These are phyloP conservation scores for Hypoxylon sp. DNA, from an alignment of 2,329 filamentous ascomycete species.

Conservation along the genomic window DNA sequence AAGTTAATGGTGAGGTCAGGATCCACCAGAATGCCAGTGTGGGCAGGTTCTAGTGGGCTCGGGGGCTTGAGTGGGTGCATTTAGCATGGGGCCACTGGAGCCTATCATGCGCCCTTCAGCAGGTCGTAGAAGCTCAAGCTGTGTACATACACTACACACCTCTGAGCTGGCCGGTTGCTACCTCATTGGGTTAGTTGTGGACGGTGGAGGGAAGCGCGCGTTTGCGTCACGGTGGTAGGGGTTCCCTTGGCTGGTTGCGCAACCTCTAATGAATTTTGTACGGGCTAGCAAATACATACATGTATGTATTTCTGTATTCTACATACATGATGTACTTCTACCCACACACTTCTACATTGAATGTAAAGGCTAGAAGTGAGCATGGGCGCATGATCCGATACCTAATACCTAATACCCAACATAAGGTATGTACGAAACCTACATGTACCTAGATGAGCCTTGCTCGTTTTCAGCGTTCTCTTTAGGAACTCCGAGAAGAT, in stretches of 20 bases:
- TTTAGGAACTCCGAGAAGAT: not conserved
- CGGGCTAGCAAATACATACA: too few species aligned
- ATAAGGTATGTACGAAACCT: not conserved
- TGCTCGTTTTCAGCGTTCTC: not conserved
- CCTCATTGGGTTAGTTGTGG: conserved; percentile 22
- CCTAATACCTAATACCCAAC: too few species aligned
- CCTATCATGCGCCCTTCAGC: conserved; percentile 7
- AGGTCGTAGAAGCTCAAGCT: not conserved
- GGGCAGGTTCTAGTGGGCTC: conserved; percentile 16
- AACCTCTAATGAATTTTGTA: too few species aligned
- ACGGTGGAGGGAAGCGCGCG: conserved; percentile 16
- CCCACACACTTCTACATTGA: too few species aligned
- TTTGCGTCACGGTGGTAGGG: conserved; percentile 19
- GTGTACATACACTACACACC: too few species aligned
- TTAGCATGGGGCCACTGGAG: conserved; percentile 21
- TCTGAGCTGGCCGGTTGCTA: conserved; percentile 16
- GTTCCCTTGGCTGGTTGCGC: too few species aligned
- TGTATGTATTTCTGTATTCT: too few species aligned
- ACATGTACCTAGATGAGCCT: not conserved
- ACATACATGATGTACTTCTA: too few species aligned
- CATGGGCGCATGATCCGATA: not conserved
- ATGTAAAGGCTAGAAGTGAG: not conserved
- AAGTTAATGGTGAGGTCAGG: conserved; percentile 38
- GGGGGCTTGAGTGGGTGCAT: conserved; percentile 18
- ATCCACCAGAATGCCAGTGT: conserved; percentile 5